Evolutionary conservation across 1,284 basidiomycete genomes (phyloP), one percentile per base, ranked within the genome.

Genomic region (Grifola frondosa): DNA sequence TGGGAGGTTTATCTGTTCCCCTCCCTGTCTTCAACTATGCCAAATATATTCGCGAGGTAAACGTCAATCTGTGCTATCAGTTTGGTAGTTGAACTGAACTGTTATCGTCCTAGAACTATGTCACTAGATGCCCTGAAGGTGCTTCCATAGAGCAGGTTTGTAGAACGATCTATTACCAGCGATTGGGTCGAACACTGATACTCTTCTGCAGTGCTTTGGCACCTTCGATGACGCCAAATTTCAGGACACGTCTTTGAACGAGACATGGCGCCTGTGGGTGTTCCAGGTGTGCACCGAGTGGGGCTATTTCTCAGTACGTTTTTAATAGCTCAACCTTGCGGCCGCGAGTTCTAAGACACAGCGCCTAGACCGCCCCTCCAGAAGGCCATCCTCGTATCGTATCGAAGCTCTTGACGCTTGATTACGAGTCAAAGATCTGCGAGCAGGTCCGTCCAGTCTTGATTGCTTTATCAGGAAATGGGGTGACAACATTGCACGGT

Each of bases 201-300:
- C 26, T 40, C 44, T 30, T 17, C 16, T 16, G 10, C 32, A 92
- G 81, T 97, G 95, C 65, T 97, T 97, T 58, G 91, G 91, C 13
- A 88, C 90, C 0, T 79, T 75, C 46, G 70, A 96, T 53, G 85
- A 86, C 52, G 57, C 70, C 2, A 72, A 79, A 53, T 96, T 81
- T 66, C 75, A 76, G 48, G 71, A 74, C 11, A 78, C 76, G 1
- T 77, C 74, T 11, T 66, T 91, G 6, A 70, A 79, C 45, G 77
- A 89, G 61, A 76, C 74, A 0, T 95, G 91, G 91, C 76, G 92
- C 31, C 71, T 88, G 10, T 98, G 95, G 95, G 63, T 76, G 2
- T 98, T 93, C 77, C 94, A 97, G 65, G 82, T 86, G 45, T 97
- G 92, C 69, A 94, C 88, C 0, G 82, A 95, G 59, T 97, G 94